Conservation (phyloP, 306 rosid species). For the Lathyrus sativus region DNA sequence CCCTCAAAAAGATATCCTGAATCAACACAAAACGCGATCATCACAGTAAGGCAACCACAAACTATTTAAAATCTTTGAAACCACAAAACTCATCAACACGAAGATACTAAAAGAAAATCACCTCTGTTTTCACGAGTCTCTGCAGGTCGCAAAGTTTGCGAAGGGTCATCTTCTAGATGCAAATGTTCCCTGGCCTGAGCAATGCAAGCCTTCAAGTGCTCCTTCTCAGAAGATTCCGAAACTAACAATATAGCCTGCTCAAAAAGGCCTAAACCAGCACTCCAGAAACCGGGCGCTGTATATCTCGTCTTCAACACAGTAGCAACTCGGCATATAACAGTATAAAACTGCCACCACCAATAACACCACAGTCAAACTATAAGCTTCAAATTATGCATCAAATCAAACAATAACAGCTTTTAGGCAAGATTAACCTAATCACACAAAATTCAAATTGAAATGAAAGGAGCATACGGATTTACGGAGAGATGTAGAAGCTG, state of each 20-base stretch:
- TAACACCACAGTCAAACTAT: conserved; percentile 21
- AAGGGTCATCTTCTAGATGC: conserved; percentile 56
- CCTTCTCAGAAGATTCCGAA: conserved; percentile 63
- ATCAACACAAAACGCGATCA: conserved; percentile 11
- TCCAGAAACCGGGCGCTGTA: conserved; percentile 90
- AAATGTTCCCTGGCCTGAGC: conserved; percentile 70
- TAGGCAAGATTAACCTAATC: neutral
- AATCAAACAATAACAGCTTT: conserved; percentile 33
- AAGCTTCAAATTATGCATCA: conserved; percentile 13
- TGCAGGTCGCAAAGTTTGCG: conserved; percentile 39
- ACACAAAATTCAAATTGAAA: no score
- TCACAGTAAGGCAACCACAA: neutral
- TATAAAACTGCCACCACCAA: conserved; percentile 55
- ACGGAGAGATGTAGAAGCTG: conserved; percentile 73
- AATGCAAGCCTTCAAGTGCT: conserved; percentile 59
- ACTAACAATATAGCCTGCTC: conserved; percentile 57
- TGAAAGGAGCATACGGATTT: conserved; percentile 50
- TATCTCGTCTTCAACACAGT: conserved; percentile 81
- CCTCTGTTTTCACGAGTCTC: conserved; percentile 53
- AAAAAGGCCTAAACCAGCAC: conserved; percentile 74
- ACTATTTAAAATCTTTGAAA: neutral
- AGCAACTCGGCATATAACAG: conserved; percentile 73
- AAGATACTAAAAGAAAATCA: conserved; percentile 32
- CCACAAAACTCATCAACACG: conserved; percentile 10
- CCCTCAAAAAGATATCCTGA: conserved; percentile 96